Evolutionary conservation across 768 basidiomycete species (phyloP), one percentile per base, ranked within the genome.

Genomic region (Leccinellum luteum): DNA sequence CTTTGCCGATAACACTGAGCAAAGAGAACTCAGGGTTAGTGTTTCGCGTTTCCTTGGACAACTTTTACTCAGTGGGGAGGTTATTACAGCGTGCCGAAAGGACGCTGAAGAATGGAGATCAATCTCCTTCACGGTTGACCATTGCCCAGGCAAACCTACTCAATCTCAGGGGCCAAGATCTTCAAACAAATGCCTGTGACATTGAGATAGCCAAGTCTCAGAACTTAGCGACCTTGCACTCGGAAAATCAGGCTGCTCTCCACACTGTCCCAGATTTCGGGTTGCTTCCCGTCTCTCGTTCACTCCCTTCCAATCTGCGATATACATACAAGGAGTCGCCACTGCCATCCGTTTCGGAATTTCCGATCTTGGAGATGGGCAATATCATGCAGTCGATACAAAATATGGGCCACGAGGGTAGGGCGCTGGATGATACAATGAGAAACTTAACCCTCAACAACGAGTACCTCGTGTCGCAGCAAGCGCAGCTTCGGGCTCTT

Each of bases 61-160:
- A 31, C 23, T 48, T 28, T 58, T 43, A n/a, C 56, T 57, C n/a
- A 59, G n/a, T 27, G 19, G n/a, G 17, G 49, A 54, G 38, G 30
- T 12, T 43, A 44, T 45, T 49, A 17, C 34, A 91, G 88, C 81
- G 89, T 32, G 63, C 76, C 12, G 89, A 91, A 70, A 82, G 89
- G 19, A 61, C 77, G 13, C 59, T 73, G 13, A 84, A 82, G 59
- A 88, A 85, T 50, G 87, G 78, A 4, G 89, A 87, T 21, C 75
- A 77, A 43, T 83, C 86, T 9, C 84, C 86, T 4, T 79, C 80
- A 12, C 79, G 85, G 17, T 72, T 92, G 28, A 89, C 89, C 6
- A 90, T 92, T 61, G 89, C 89, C 0, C 88, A 90, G 64, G 89
- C 89, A 6, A 82, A 89, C 1, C 70, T 92, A 23, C 80, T 92